Evolutionary conservation across 495 filamentous ascomycete species (phyloP).

Genomic region (Terfezia boudieri): DNA sequence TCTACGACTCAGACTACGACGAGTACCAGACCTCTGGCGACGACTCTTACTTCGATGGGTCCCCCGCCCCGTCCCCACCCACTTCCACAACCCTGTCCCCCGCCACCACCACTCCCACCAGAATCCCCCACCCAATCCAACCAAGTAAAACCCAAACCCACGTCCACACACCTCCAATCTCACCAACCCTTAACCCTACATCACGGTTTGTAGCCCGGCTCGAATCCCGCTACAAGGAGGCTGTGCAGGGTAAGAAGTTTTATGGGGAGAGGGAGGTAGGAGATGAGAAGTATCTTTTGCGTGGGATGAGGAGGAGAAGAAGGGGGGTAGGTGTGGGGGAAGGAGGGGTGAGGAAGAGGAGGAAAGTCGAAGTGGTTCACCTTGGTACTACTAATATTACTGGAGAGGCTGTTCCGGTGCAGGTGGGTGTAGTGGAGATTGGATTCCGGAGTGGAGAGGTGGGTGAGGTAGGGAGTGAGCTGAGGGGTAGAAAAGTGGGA

Average conservation of each 20-base stretch:
- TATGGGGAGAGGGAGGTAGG: conserved; percentile 15
- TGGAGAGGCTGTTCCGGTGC: neutral
- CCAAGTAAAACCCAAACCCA: neutral
- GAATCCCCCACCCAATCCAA: too few species aligned
- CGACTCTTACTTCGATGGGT: neutral
- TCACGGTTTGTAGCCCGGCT: neutral
- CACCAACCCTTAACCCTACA: neutral
- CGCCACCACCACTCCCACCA: too few species aligned
- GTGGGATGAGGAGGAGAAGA: neutral
- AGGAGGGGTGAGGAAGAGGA: neutral
- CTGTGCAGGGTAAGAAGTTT: conserved; percentile 1
- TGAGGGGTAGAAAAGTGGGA: neutral
- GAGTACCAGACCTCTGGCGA: conserved; percentile 13
- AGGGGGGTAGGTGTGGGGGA: neutral
- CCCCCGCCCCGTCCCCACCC: neutral
- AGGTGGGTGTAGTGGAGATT: neutral
- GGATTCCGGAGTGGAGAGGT: neutral
- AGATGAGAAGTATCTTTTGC: neutral
- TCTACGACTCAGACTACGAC: conserved; percentile 10
- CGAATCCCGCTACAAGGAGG: neutral
- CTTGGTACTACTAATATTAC: neutral
- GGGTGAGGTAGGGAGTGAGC: neutral
- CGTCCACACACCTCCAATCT: neutral
- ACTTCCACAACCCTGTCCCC: too few species aligned
- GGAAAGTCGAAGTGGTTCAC: neutral